These are phyloP conservation scores for Scytalidium lignicola DNA, from an alignment of 2,329 filamentous ascomycete genomes.

Conservation along the genomic window DNA sequence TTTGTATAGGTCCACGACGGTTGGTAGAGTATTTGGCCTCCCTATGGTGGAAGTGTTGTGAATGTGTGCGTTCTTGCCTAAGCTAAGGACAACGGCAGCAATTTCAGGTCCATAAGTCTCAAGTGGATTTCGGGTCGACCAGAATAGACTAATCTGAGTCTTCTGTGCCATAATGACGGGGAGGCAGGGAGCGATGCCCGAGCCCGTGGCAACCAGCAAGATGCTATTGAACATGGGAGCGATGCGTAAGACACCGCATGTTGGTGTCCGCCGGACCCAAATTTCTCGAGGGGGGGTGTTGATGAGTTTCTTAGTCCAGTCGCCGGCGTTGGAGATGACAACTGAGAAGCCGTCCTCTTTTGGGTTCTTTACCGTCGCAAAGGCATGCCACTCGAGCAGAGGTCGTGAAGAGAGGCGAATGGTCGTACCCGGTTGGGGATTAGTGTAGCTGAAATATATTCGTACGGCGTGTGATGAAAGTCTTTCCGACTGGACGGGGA, in stretches of 20 bases:
- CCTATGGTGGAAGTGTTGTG: slow-evolving; percentile 27
- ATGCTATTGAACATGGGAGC: slow-evolving; percentile 59
- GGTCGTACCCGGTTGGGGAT: slow-evolving; percentile 50
- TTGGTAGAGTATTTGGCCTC: slow-evolving; percentile 26
- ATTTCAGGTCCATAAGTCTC: slow-evolving; percentile 29
- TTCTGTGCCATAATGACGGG: slow-evolving; percentile 51
- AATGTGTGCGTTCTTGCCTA: slow-evolving; percentile 30
- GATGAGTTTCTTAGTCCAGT: slow-evolving; percentile 65
- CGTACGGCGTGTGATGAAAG: slow-evolving; percentile 68
- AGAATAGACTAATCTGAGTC: slow-evolving; percentile 42
- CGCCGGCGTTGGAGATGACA: slow-evolving; percentile 65
- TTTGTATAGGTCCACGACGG: slow-evolving; percentile 19
- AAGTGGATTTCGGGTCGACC: slow-evolving; percentile 30
- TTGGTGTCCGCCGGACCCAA: slow-evolving; percentile 62
- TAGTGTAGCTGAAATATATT: slow-evolving; percentile 61
- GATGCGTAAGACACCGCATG: slow-evolving; percentile 61
- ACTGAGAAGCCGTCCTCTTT: slow-evolving; percentile 46
- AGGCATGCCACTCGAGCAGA: slow-evolving; percentile 66
- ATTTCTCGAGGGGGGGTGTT: slow-evolving; percentile 52
- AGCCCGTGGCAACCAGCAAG: slow-evolving; percentile 64
- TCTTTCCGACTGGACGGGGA: slow-evolving; percentile 58
- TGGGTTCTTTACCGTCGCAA: slow-evolving; percentile 64
- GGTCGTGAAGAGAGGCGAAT: slow-evolving; percentile 57
- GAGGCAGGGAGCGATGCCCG: slow-evolving; percentile 63
- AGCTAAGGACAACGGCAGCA: slow-evolving; percentile 19